These are phyloP conservation scores for Saturnispora sekii DNA, from an alignment of 805 yeast species.

Conservation along the genomic window DNA sequence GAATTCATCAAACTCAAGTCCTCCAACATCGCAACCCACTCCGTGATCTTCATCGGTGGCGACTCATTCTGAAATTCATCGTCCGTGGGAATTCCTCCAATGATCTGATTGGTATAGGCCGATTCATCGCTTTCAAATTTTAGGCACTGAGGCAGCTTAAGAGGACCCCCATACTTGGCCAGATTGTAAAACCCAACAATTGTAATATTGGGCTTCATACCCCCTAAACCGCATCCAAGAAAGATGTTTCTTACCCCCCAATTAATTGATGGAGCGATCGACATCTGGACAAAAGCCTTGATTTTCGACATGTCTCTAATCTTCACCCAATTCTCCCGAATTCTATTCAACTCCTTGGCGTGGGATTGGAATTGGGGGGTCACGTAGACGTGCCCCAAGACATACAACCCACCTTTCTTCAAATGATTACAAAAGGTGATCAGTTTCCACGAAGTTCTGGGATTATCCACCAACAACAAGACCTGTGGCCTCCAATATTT, in stretches of 20 bases:
- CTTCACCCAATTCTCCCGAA: constrained; percentile 74
- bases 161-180: constrained; percentile 14
- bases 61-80: constrained; percentile 55
- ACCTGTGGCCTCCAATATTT: constrained; percentile 99
- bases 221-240: constrained; percentile 94
- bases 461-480: constrained; percentile 78
- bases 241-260: constrained; percentile 96
- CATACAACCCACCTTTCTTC: constrained; percentile 90
- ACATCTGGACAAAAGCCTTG: constrained; percentile 91
- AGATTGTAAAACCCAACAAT: constrained; percentile 84
- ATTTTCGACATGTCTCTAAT: constrained; percentile 67
- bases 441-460: constrained; percentile 84
- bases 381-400: constrained; percentile 85
- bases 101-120: constrained; percentile 20
- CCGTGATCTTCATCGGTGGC: constrained; percentile 49
- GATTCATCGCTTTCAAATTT: constrained; percentile 19
- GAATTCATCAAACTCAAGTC: constrained; percentile 83
- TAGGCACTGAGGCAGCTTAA: constrained; percentile 15
- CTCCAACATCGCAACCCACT: constrained; percentile 90
- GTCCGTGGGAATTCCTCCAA: constrained; percentile 45
- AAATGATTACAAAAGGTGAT: constrained; percentile 89
- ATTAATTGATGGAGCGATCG: constrained; percentile 74
- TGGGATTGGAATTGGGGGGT: constrained; percentile 52
- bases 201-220: constrained; percentile 94
- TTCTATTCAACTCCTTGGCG: constrained; percentile 58